Percentiles rank a stretch among this genome's conserved stretches.
Conservation (phyloP, 345 rosid genomes). For the Sisymbrium irio region DNA sequence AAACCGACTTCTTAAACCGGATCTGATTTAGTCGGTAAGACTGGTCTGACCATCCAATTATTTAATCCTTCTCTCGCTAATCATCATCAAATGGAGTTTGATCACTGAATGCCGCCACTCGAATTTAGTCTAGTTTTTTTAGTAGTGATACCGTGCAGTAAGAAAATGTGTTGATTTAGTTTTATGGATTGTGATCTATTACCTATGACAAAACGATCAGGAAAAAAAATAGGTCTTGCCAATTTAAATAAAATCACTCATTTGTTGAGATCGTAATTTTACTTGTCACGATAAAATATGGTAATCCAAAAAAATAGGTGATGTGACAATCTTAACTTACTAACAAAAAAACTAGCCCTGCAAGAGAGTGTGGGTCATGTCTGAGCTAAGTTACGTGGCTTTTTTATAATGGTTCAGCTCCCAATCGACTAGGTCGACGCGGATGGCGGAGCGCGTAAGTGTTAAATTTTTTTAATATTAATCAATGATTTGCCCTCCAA, state of each 20-base stretch:
- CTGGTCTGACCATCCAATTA: not conserved
- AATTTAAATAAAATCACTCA: not conserved
- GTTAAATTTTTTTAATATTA: not conserved
- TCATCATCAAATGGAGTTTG: not conserved
- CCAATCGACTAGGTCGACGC: not conserved
- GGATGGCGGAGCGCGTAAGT: not conserved
- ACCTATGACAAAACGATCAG: not conserved
- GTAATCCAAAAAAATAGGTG: conserved; percentile 11
- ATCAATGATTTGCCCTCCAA: not conserved
- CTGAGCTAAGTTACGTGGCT: not conserved
- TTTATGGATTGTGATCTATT: not conserved
- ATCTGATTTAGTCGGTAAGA: not conserved
- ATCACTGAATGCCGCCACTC: not conserved
- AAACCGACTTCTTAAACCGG: conserved; percentile 18
- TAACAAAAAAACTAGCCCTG: not conserved
- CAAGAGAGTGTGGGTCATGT: conserved; percentile 16
- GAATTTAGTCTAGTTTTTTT: not conserved
- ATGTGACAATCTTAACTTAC: conserved; percentile 17
- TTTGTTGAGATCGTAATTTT: not conserved
- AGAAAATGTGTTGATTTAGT: not conserved
- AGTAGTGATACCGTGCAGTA: not conserved
- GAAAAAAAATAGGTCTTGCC: not conserved
- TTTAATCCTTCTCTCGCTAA: not conserved
- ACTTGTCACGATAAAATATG: not conserved
- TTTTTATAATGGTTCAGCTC: not conserved